Conservation (phyloP, 352 stramenopile species). For the Saprolegnia parasitica region DNA sequence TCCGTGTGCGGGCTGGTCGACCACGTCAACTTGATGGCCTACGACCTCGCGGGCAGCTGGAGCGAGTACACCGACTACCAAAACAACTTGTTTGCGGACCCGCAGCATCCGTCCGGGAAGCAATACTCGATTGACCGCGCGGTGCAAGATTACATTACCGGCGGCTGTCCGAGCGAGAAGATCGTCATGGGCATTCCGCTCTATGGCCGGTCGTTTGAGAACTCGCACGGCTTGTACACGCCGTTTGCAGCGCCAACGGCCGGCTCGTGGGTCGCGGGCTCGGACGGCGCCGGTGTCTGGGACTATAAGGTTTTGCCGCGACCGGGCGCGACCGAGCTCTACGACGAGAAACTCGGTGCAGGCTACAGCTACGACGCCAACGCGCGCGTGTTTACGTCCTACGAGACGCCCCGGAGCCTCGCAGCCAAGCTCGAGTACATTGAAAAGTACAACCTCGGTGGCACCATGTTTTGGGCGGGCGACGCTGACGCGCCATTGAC, state of each 20-base stretch:
- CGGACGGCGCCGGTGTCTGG: conserved; percentile 8
- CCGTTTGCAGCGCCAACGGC: conserved; percentile 2
- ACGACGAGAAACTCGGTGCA: conserved; percentile 4
- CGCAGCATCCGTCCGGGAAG: neutral
- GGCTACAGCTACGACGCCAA: conserved; percentile 24
- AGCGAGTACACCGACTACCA: conserved; percentile 20
- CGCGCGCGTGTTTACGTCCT: neutral
- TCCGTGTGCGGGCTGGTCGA: conserved; percentile 6
- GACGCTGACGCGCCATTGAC: neutral
- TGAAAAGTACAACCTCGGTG: conserved; percentile 2
- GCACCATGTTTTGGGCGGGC: conserved; percentile 20
- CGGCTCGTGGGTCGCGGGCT: conserved; percentile 3
- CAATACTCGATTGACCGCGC: conserved; percentile 6
- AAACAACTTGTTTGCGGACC: conserved; percentile 19
- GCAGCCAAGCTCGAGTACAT: conserved; percentile 20
- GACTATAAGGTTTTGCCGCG: conserved; percentile 15
- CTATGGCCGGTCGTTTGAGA: conserved; percentile 19
- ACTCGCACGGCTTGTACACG: conserved; percentile 7
- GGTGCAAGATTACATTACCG: conserved; percentile 18
- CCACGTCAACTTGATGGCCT: conserved; percentile 22
- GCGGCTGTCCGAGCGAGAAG: conserved; percentile 3
- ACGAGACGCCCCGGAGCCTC: conserved; percentile 2
- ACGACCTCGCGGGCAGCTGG: conserved; percentile 21
- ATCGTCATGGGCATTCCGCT: conserved; percentile 22
- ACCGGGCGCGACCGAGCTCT: conserved; percentile 2